Base-by-base conservation (phyloP, 805 yeast genomes). In the baker's yeast (Saccharomyces cerevisiae) region DNA sequence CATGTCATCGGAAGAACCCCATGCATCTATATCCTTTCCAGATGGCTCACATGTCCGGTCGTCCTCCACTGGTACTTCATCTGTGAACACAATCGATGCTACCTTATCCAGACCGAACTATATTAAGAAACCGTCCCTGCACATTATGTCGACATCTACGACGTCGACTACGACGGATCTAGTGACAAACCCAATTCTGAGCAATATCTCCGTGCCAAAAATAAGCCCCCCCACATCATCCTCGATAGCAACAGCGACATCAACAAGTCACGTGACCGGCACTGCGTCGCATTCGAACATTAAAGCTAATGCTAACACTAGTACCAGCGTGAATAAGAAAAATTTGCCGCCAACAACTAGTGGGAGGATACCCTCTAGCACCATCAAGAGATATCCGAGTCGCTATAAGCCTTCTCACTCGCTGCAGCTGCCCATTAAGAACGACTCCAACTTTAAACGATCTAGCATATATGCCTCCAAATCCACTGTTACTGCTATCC, bases 381-480 rank as follows among this genome's bases (percentile, higher is more conserved):
- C 43, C 24, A 36, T 36, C 11, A 36, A 17, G 24, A 36, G 43
- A 21, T 21, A 36, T 21, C 22, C 43, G 3, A 47, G 22, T 9
- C 36, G 36, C 36, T 13, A 21, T n/a, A 47, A 14, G 32, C 32
- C 31, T 6, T 26, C 53, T 2, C 53, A 51, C 28, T 52, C 68
- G 2, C 50, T 63, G 47, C 61, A 60, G 22, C 61, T 66, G 47
- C 57, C 66, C 13, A 30, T 67, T 22, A 58, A 55, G 41, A 64
- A 62, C 50, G 61, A 61, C 36, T 62, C 67, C n/a, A 60, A 61
- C n/a, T 21, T 50, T 10, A 67, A 68, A 47, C 57, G 73, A 46
- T 67, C 73, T 11, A 67, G 71, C 47, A 65, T 65, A 26, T 68
- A 69, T 55, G 70, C 68, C 43, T 65, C 70, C 1, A 67, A 62